phyloP scores from a whole-genome alignment of 164 flowering plant species.

The Cinnamomum micranthum region DNA sequence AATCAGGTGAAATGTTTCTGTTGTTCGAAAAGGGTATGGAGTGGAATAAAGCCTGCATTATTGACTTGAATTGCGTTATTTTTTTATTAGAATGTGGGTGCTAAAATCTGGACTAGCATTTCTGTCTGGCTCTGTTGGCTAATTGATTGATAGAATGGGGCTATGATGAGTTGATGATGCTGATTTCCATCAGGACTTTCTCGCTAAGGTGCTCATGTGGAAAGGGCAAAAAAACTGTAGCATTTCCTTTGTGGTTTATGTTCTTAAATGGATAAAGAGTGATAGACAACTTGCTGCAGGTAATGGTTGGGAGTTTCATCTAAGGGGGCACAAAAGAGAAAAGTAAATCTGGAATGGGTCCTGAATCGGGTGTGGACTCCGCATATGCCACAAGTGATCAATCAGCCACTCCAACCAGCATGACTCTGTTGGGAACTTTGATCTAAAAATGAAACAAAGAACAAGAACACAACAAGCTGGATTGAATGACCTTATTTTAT shows the following conservation, averaged over 20 bases:
- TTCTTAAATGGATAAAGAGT: neutral
- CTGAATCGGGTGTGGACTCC: conserved; percentile 28
- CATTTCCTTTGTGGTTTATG: neutral
- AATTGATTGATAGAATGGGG: too few relatives aligned
- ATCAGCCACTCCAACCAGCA: conserved; percentile 26
- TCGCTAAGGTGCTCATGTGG: neutral
- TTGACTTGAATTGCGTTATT: neutral
- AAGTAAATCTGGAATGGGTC: conserved; percentile 25
- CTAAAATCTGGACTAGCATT: too few relatives aligned
- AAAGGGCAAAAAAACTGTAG: neutral
- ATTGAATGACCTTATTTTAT: too few relatives aligned
- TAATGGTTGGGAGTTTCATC: conserved; percentile 49
- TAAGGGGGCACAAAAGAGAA: conserved; percentile 47
- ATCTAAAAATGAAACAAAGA: too few relatives aligned
- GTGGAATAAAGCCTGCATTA: neutral
- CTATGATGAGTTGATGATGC: too few relatives aligned
- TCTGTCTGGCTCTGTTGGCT: too few relatives aligned
- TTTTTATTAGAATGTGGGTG: neutral
- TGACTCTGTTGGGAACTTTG: conserved; percentile 2
- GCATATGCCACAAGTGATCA: conserved; percentile 28
- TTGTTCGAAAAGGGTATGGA: neutral
- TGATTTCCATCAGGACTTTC: too few relatives aligned
- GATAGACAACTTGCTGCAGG: conserved; percentile 35
- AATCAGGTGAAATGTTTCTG: neutral
- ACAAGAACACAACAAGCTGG: too few relatives aligned